Conservation (phyloP, 139 green algal species). For the Micromonas pusilla region DNA sequence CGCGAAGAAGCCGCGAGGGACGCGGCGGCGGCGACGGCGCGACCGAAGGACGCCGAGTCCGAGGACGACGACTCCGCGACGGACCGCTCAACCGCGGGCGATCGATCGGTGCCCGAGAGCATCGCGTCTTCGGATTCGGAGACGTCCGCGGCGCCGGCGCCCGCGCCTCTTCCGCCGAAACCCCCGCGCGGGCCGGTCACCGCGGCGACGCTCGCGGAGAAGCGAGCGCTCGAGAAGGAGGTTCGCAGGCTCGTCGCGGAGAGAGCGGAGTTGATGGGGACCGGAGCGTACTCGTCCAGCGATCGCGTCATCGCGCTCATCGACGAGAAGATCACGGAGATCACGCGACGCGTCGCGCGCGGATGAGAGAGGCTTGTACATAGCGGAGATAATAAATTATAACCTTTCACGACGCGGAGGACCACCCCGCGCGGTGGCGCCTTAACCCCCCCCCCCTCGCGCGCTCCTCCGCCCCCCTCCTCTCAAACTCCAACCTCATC, state of each 20-base stretch:
- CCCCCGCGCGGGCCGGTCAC: no score
- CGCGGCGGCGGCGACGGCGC: no score
- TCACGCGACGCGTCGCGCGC: not conserved
- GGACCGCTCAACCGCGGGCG: no score
- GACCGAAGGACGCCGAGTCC: no score
- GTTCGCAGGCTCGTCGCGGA: conserved; percentile 46
- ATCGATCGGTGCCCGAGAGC: no score
- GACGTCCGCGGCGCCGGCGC: no score
- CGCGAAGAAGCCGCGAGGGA: not conserved
- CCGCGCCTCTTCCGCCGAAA: no score
- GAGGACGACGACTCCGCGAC: no score
- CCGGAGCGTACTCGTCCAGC: conserved; percentile 27
- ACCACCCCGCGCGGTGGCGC: no score
- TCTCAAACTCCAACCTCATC: not conserved
- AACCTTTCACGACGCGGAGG: no score
- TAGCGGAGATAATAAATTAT: not conserved
- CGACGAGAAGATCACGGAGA: conserved; percentile 14
- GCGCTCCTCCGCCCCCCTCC: not conserved
- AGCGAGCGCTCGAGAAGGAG: conserved; percentile 30
- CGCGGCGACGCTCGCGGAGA: conserved; percentile 2
- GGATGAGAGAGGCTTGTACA: not conserved
- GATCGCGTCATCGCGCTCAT: conserved; percentile 32
- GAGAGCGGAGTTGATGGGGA: conserved; percentile 47
- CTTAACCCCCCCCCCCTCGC: not conserved
- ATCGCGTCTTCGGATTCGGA: no score